phyloP scores from a whole-genome alignment of 108 stramenopile genomes.

The Cylindrotheca fusiformis region DNA sequence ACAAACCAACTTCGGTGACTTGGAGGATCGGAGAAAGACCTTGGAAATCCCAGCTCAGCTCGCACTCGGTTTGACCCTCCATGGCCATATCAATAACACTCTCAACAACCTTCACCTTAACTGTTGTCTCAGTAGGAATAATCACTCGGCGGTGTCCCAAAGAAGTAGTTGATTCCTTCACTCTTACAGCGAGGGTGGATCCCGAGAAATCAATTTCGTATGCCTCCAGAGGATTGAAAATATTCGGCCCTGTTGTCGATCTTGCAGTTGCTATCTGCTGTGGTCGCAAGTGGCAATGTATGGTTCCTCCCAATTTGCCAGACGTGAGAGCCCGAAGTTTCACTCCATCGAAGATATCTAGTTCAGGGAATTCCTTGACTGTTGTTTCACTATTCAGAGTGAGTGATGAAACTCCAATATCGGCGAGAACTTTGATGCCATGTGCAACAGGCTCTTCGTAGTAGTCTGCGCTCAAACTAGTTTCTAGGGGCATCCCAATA shows the following conservation, averaged over 20 bases:
- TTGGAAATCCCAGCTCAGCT: slow-evolving; percentile 86
- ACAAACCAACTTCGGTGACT: slow-evolving; percentile 61
- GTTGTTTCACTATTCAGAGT: slow-evolving; percentile 63
- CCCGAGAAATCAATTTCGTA: slow-evolving; percentile 87
- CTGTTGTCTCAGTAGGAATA: slow-evolving; percentile 75
- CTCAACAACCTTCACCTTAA: slow-evolving; percentile 60
- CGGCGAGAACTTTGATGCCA: slow-evolving; percentile 74
- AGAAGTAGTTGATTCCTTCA: slow-evolving; percentile 70
- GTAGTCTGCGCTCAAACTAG: not conserved
- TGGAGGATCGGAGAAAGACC: slow-evolving; percentile 82
- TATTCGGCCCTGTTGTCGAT: slow-evolving; percentile 60
- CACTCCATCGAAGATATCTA: slow-evolving; percentile 81
- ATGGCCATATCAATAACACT: slow-evolving; percentile 80
- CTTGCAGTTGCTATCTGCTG: slow-evolving; percentile 33
- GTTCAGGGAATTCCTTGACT: slow-evolving; percentile 87
- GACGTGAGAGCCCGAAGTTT: slow-evolving; percentile 58
- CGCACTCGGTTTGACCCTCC: slow-evolving; percentile 81
- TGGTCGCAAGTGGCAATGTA: slow-evolving; percentile 77
- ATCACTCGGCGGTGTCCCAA: slow-evolving; percentile 80
- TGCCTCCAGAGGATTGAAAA: slow-evolving; percentile 87
- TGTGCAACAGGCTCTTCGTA: slow-evolving; percentile 40
- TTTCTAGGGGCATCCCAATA: not conserved
- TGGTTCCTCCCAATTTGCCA: slow-evolving; percentile 62
- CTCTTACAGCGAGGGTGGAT: slow-evolving; percentile 51
- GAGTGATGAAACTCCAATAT: slow-evolving; percentile 71